Evolutionary conservation across 768 basidiomycete species (phyloP).

Genomic region (Mycena floridula): DNA sequence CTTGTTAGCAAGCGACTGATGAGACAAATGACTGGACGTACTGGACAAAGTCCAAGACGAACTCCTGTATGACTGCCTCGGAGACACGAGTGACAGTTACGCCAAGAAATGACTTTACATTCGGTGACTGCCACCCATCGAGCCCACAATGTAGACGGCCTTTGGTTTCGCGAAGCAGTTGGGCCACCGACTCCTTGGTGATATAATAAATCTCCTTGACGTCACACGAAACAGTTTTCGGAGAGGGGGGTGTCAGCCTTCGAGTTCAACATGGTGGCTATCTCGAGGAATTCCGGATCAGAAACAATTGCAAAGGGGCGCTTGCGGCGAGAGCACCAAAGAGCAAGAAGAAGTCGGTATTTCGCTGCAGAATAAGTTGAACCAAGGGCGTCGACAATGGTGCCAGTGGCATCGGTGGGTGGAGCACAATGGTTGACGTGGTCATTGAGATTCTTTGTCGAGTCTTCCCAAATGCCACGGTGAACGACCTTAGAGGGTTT

Average conservation of each 20-base stretch:
- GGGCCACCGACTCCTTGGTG: slow-evolving; percentile 1
- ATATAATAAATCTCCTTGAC: slow-evolving; percentile 7
- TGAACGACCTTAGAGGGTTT: neutral
- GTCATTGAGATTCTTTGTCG: neutral
- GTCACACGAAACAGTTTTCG: slow-evolving; percentile 9
- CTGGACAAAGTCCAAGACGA: slow-evolving; percentile 18
- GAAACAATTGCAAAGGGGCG: slow-evolving; percentile 11
- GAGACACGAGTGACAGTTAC: slow-evolving; percentile 12
- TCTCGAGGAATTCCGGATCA: slow-evolving; percentile 11
- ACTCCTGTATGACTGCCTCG: slow-evolving; percentile 2
- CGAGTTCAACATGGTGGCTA: slow-evolving; percentile 2
- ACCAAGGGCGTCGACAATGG: neutral
- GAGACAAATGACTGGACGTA: too few relatives aligned
- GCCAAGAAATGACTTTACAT: slow-evolving; percentile 17
- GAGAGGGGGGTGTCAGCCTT: slow-evolving; percentile 4
- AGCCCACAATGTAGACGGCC: slow-evolving; percentile 16
- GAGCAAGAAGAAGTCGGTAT: slow-evolving; percentile 5
- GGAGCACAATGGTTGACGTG: slow-evolving; percentile 3
- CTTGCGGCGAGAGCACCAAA: slow-evolving; percentile 6
- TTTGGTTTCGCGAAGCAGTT: slow-evolving; percentile 1
- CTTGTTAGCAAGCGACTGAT: too few relatives aligned
- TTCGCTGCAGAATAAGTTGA: slow-evolving; percentile 2
- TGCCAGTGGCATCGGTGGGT: neutral
- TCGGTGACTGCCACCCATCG: slow-evolving; percentile 20
- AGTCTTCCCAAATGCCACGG: slow-evolving; percentile 2